Conservation (phyloP, 1,284 basidiomycete genomes). For the Apiotrichum montevideense region DNA sequence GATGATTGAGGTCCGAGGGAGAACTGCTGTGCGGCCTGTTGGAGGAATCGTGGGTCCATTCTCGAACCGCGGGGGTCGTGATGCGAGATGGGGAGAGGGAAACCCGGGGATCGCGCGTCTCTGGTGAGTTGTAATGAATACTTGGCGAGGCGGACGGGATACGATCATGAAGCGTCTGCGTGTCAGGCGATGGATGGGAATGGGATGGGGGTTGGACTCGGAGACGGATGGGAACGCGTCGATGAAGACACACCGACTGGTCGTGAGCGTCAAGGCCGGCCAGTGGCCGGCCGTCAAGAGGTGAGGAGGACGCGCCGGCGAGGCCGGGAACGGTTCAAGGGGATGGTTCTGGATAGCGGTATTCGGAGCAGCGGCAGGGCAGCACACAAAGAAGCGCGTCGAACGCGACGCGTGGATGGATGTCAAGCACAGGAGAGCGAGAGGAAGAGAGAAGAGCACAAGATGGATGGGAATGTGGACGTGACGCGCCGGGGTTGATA, state of each 20-base stretch:
- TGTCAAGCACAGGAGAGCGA: too few relatives aligned
- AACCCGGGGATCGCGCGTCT: constrained; percentile 7
- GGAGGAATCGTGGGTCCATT: constrained; percentile 22
- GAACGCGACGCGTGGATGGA: constrained; percentile 4
- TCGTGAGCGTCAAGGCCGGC: constrained; percentile 18
- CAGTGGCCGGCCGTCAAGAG: constrained; percentile 16
- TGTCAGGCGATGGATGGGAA: constrained; percentile 1
- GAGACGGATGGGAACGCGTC: too few relatives aligned
- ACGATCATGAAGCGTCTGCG: constrained; percentile 19
- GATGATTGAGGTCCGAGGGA: constrained; percentile 16
- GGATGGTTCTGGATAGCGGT: neutral
- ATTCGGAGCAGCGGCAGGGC: neutral
- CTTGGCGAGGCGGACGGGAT: constrained; percentile 11
- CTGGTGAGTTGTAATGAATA: constrained; percentile 16
- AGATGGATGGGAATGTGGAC: neutral
- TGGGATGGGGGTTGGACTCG: too few relatives aligned
- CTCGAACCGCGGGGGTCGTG: neutral
- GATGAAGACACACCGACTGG: constrained; percentile 4
- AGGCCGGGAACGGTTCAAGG: neutral
- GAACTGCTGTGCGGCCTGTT: constrained; percentile 16
- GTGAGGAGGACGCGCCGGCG: constrained; percentile 12
- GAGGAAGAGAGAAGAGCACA: neutral
- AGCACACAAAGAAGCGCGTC: neutral
- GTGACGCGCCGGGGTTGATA: neutral
- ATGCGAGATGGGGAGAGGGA: neutral